phyloP scores from a whole-genome alignment of 2,329 filamentous ascomycete species.

The Talaromyces albobiverticillius region DNA sequence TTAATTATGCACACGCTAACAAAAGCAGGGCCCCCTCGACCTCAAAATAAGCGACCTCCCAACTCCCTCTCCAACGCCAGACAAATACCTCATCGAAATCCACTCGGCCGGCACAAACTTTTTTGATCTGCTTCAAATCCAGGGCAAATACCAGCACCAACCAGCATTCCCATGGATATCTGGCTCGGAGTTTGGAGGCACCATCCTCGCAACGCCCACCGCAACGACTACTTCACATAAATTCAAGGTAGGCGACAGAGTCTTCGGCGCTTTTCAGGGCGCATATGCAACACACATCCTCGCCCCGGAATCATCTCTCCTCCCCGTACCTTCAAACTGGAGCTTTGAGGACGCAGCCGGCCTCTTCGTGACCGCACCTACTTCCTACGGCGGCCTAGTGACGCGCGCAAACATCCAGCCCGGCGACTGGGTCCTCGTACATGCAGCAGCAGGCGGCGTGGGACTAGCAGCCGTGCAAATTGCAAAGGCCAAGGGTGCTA shows the following conservation, averaged over 20 bases:
- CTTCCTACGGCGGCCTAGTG: constrained; percentile 80
- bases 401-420: constrained; percentile 71
- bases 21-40: constrained; percentile 68
- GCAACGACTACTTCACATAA: constrained; percentile 48
- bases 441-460: constrained; percentile 89
- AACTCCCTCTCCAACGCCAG: constrained; percentile 65
- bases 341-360: constrained; percentile 80
- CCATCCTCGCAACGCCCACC: constrained; percentile 65
- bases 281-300: constrained; percentile 77
- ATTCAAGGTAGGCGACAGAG: constrained; percentile 74
- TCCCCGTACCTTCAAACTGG: constrained; percentile 77
- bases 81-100: constrained; percentile 84
- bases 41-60: constrained; percentile 73
- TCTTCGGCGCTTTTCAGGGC: constrained; percentile 85
- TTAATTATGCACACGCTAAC: background rate
- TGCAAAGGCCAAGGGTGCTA: constrained; percentile 87
- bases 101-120: constrained; percentile 90
- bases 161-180: constrained; percentile 84
- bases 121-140: constrained; percentile 93
- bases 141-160: constrained; percentile 93
- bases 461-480: constrained; percentile 90
- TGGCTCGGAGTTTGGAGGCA: constrained; percentile 82
- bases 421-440: constrained; percentile 84
- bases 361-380: constrained; percentile 87
- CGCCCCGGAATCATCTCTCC: constrained; percentile 63